Percentiles rank a stretch among this genome's conserved stretches.
phyloP scores from a whole-genome alignment of 2,329 filamentous ascomycete species.

The Aspergillus ibericus region DNA sequence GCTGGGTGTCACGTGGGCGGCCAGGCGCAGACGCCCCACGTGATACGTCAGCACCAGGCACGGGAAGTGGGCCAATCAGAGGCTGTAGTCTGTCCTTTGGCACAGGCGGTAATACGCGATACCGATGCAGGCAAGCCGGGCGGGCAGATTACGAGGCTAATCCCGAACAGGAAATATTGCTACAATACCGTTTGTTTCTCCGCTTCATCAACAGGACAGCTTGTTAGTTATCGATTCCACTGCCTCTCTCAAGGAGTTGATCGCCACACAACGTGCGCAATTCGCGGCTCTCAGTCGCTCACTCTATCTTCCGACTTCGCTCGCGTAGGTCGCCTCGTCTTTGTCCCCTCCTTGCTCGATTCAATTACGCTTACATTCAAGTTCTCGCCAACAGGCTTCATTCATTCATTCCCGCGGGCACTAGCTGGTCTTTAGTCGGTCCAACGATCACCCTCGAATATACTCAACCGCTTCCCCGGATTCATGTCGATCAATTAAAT shows the following conservation, averaged over 20 bases:
- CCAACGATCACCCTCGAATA: constrained; percentile 9
- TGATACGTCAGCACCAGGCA: constrained; percentile 15
- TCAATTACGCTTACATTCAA: constrained; percentile 1
- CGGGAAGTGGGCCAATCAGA: constrained; percentile 25
- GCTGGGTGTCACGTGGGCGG: constrained; percentile 22
- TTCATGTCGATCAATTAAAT: constrained; percentile 30
- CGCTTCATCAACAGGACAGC: constrained; percentile 16
- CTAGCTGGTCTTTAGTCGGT: constrained; percentile 19
- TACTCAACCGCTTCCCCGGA: constrained; percentile 16
- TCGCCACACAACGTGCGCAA: constrained; percentile 4
- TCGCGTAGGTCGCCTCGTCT: constrained; percentile 4
- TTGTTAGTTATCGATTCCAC: constrained; percentile 4
- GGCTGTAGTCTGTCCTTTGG: constrained; percentile 34
- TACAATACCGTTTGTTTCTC: constrained; percentile 2
- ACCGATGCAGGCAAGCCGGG: constrained; percentile 11
- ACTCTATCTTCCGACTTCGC: neutral
- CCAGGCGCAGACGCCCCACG: constrained; percentile 12
- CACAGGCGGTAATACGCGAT: constrained; percentile 22
- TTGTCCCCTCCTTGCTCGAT: neutral
- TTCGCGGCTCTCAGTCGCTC: constrained; percentile 6
- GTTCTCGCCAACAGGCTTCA: constrained; percentile 8
- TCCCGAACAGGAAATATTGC: neutral
- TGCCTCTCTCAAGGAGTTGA: neutral
- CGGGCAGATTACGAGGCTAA: neutral
- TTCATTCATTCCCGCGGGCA: constrained; percentile 5